These are phyloP conservation scores for Fusarium albidum DNA, from an alignment of 2,329 filamentous ascomycete species.

Conservation along the genomic window DNA sequence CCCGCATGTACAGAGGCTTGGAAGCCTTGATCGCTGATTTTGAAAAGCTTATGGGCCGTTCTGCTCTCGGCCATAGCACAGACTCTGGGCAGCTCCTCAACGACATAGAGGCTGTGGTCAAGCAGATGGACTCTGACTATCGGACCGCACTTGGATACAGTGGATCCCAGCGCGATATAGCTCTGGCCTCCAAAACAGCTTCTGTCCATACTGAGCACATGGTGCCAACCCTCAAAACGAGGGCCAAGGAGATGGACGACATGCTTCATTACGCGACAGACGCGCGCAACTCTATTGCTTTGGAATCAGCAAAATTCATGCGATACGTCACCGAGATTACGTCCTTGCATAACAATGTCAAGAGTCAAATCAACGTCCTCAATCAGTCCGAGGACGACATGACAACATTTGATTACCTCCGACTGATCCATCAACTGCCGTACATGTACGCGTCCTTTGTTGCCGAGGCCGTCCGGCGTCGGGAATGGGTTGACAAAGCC, in stretches of 20 bases:
- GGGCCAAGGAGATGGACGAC: conserved; percentile 67
- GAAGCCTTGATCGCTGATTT: conserved; percentile 70
- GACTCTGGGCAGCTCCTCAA: conserved; percentile 76
- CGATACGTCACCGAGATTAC: conserved; percentile 83
- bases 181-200: conserved; percentile 70
- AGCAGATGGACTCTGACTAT: conserved; percentile 87
- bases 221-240: conserved; percentile 64
- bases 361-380: conserved; percentile 74
- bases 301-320: conserved; percentile 77
- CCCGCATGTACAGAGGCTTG: conserved; percentile 68
- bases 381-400: conserved; percentile 78
- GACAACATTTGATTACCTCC: conserved; percentile 82
- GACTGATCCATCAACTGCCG: conserved; percentile 82
- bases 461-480: conserved; percentile 83
- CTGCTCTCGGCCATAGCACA: conserved; percentile 63
- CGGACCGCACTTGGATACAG: conserved; percentile 76
- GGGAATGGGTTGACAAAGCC: conserved; percentile 93
- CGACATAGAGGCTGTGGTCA: conserved; percentile 86
- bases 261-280: conserved; percentile 67
- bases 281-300: conserved; percentile 72
- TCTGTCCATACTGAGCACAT: conserved; percentile 69
- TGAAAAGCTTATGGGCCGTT: conserved; percentile 64
- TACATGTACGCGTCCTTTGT: conserved; percentile 90
- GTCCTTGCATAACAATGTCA: conserved; percentile 74
- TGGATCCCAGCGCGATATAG: conserved; percentile 67